Conservation (phyloP, 805 yeast species). For the Yarrowia keelungensis region DNA sequence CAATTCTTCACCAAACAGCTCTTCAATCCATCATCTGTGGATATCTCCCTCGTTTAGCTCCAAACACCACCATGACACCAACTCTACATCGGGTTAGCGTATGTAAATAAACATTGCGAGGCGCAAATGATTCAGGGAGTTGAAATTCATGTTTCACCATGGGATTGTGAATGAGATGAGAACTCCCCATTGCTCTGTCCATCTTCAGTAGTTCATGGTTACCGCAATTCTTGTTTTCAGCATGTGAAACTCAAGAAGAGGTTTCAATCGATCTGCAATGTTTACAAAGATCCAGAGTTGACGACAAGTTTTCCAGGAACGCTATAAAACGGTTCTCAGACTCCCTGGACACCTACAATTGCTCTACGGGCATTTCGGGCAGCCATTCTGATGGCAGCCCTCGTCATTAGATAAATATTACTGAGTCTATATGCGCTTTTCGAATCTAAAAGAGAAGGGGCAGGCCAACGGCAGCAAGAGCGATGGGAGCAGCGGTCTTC, state of each 20-base stretch:
- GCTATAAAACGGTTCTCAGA: not conserved
- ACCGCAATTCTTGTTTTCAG: too few species aligned
- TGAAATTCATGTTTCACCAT: not conserved
- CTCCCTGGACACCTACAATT: not conserved
- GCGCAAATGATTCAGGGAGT: not conserved
- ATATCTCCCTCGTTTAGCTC: not conserved
- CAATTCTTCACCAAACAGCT: too few species aligned
- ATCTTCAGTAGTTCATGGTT: too few species aligned
- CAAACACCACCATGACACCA: conserved; percentile 11
- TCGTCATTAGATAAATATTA: conserved; percentile 25
- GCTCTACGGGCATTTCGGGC: not conserved
- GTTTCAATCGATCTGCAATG: not conserved
- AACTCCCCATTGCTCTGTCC: not conserved
- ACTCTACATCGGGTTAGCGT: conserved; percentile 20
- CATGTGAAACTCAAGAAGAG: not conserved
- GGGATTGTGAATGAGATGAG: not conserved
- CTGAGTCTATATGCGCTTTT: conserved; percentile 37
- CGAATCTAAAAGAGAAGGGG: conserved; percentile 34
- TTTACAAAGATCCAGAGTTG: too few species aligned
- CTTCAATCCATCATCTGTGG: too few species aligned
- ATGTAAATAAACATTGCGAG: conserved; percentile 16
- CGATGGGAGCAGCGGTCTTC: conserved; percentile 30
- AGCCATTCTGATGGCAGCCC: not conserved
- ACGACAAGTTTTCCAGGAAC: too few species aligned
- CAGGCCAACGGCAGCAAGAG: conserved; percentile 33